Conservation (phyloP, 192 early-diverging fungal species). For the Phlyctochytrium arcticum region DNA sequence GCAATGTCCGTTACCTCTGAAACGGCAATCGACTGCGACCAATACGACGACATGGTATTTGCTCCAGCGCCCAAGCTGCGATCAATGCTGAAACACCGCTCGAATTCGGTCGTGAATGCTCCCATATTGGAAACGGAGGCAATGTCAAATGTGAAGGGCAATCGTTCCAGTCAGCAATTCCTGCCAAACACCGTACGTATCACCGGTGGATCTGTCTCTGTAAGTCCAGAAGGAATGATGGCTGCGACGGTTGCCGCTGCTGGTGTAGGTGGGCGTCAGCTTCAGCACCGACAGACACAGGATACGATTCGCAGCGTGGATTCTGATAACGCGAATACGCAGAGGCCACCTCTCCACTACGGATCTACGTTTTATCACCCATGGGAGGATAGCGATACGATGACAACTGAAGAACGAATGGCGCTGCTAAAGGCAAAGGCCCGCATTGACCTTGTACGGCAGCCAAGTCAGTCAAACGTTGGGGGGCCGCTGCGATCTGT, state of each 20-base stretch:
- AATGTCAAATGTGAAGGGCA: background rate
- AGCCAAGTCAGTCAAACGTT: background rate
- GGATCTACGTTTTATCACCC: conserved; percentile 3
- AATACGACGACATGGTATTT: conserved; percentile 23
- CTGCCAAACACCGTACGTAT: background rate
- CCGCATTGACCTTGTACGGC: conserved; percentile 14
- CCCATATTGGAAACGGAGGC: background rate
- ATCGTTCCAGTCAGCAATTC: background rate
- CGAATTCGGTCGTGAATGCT: conserved; percentile 9
- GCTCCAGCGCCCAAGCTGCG: background rate
- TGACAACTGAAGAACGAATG: conserved; percentile 12
- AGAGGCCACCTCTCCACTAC: background rate
- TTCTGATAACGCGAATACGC: conserved; percentile 1
- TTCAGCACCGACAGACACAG: background rate
- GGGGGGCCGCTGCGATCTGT: background rate
- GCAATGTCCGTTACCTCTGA: conserved; percentile 4
- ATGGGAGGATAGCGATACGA: conserved; percentile 16
- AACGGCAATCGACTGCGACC: conserved; percentile 4
- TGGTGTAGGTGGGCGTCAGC: background rate
- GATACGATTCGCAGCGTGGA: conserved; percentile 16
- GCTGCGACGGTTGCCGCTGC: background rate
- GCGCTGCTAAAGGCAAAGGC: conserved; percentile 11
- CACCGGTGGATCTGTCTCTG: background rate
- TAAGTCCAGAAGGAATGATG: background rate
- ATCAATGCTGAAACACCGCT: conserved; percentile 8